Conservation (phyloP, 1,284 basidiomycete genomes). For the Ceratobasidium theobromae region DNA sequence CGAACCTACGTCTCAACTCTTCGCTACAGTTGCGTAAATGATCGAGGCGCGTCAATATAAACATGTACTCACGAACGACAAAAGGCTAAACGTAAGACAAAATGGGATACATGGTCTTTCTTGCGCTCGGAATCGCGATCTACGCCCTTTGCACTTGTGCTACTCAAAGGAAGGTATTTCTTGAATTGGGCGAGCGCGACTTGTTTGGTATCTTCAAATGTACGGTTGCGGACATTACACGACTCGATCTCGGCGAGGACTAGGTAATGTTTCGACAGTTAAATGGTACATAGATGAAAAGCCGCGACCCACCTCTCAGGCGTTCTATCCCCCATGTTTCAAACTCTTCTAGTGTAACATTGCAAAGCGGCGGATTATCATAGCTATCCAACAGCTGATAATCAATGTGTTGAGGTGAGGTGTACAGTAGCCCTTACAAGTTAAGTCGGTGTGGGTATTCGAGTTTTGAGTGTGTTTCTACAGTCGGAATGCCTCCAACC, state of each 20-base stretch:
- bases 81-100: conserved; percentile 92
- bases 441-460: conserved; percentile 74
- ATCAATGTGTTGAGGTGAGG: neutral
- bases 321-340: conserved; percentile 90
- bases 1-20: conserved; percentile 85
- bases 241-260: conserved; percentile 96
- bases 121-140: conserved; percentile 68
- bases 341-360: conserved; percentile 96
- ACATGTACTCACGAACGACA: conserved; percentile 79
- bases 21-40: conserved; percentile 57
- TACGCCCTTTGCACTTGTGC: conserved; percentile 54
- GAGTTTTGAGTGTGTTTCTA: conserved; percentile 41
- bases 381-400: conserved; percentile 57
- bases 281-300: neutral
- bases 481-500: conserved; percentile 26
- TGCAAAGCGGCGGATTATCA: conserved; percentile 79
- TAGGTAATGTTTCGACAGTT: conserved; percentile 21
- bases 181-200: conserved; percentile 62
- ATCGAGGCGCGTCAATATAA: neutral
- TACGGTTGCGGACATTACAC: conserved; percentile 78
- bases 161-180: conserved; percentile 73
- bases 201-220: conserved; percentile 72
- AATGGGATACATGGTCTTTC: conserved; percentile 92
- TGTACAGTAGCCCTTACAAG: conserved; percentile 58
- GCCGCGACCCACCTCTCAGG: conserved; percentile 53